Evolutionary conservation across 2,329 filamentous ascomycete species (phyloP), one percentile per base, ranked within the genome.

Genomic region (Fusarium sp.): DNA sequence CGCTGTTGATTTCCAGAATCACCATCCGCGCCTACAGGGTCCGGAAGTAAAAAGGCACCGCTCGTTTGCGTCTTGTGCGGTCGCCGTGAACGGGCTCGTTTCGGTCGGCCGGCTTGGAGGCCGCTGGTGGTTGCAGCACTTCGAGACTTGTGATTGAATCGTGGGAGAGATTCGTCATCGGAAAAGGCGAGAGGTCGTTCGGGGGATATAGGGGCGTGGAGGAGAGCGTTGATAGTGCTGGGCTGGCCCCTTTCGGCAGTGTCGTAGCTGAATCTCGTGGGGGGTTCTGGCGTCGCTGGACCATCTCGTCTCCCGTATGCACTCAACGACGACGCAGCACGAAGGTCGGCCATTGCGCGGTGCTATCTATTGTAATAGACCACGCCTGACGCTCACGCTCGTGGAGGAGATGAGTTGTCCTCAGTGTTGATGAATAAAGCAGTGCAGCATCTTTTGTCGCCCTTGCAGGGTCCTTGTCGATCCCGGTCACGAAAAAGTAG

Each of bases 1-100:
- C 68, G 67, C 38, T 71, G 69, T 34, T 73, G 78, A 34, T 57
- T 71, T 39, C 72, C 72, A 13, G 67, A 58, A 38, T 76, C 76
- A 24, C 71, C 74, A 19, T 72, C 70, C 25, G 70, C 70, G n/a
- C 64, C 67, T 19, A 81, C 69, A 3, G 77, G 70, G 61, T 83
- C 81, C 28, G 79, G 74, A 12, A 86, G 76, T 47, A 86, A 76
- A 65, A 86, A 86, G 7, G 79, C 81, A 42, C 82, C 81, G 61
- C 76, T 79, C 6, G 81, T 76, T 13, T 81, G 78, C 28, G 77
- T 74, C 67, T 79, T 83, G 49, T 80, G 75, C 38, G 67, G 73
- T 56, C 73, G 68, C 40, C 72, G 69, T 19, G 67, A 53, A 42
- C 55, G 63, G 22, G 60, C 44, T 56, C 74, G 71, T 32, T 70